Evolutionary conservation across 1,284 basidiomycete genomes (phyloP), one percentile per base, ranked within the genome.

Genomic region (Apiotrichum domesticum): DNA sequence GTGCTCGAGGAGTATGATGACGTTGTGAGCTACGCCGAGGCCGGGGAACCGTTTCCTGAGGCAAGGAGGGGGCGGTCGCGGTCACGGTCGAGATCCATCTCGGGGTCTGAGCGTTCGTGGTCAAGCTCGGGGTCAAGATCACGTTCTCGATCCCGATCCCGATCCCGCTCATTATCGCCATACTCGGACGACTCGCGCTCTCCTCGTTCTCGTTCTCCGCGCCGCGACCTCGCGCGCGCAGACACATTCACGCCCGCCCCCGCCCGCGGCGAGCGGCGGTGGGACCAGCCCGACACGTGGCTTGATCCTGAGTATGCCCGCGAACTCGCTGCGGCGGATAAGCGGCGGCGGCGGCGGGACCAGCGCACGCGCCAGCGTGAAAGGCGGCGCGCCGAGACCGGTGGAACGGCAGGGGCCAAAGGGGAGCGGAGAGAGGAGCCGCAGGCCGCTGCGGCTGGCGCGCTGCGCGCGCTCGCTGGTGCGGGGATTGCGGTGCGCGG

Each of bases 1-100:
- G 87, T 89, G 72, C 79, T 94, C 32, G 81, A 84, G 48, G 80
- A 83, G 15, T 95, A 91, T 69, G 90, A 95, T 70, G 80, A 80
- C 10, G 80, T 84, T n/a, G 87, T 84, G 11, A 89, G 92, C 82
- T 54, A 49, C 45, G 54, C 40, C 45, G 41, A 21, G 37, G 29
- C 55, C 34, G 33, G 21, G 10, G 13, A 35, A 11, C 15, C 46
- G 4, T 47, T 35, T 10, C 35, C 35, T 29, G 40, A 48, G 11
- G 14, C 56, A 32, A 45, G 47, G 15, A 11, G 32, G 21, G 48
- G 39, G 37, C 33, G 11, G 45, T 21, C 21, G 21, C 21, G 21
- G 21, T 21, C 21, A 21, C 21, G 21, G 21, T 21, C 21, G 29
- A 39, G 46, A 47, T 52, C 42, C n/a, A 15, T 58, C 35, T 42